Evolutionary conservation across 192 early-diverging fungal species (phyloP).

Genomic region (Entomortierella parvispora): DNA sequence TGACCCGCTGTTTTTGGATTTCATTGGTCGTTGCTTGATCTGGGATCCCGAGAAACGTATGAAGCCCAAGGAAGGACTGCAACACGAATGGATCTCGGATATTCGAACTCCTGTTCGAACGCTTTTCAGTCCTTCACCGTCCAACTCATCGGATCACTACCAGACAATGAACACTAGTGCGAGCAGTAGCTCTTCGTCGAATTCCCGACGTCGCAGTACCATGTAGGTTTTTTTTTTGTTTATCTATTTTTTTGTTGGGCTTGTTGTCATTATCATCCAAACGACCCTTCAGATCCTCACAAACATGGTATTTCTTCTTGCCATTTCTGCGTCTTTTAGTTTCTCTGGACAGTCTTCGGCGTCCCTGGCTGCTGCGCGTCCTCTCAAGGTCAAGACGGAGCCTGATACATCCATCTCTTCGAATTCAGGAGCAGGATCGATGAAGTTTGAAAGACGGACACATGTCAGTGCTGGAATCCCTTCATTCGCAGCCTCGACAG

Average conservation of each 20-base stretch:
- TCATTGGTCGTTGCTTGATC: constrained; percentile 81
- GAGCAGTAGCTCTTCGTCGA: constrained; percentile 30
- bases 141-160: neutral
- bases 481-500: neutral
- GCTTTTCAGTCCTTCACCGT: constrained; percentile 27
- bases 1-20: constrained; percentile 87
- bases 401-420: constrained; percentile 19
- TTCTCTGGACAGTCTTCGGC: constrained; percentile 32
- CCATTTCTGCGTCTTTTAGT: constrained; percentile 10
- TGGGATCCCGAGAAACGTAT: constrained; percentile 94
- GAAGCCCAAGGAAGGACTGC: constrained; percentile 84
- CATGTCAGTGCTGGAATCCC: constrained; percentile 12
- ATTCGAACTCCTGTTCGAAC: constrained; percentile 55
- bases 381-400: constrained; percentile 47
- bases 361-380: constrained; percentile 15
- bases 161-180: constrained; percentile 18
- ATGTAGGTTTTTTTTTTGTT: constrained; percentile 13
- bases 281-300: neutral
- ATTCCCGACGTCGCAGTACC: constrained; percentile 31
- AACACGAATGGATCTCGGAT: constrained; percentile 86
- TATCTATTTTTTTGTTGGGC: neutral
- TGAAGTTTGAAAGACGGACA: constrained; percentile 15
- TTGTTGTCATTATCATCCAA: neutral
- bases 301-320: too few species aligned
- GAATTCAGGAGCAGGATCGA: constrained; percentile 24